phyloP scores from a whole-genome alignment of 2,329 filamentous ascomycete genomes.

The Zarea fungicola region DNA sequence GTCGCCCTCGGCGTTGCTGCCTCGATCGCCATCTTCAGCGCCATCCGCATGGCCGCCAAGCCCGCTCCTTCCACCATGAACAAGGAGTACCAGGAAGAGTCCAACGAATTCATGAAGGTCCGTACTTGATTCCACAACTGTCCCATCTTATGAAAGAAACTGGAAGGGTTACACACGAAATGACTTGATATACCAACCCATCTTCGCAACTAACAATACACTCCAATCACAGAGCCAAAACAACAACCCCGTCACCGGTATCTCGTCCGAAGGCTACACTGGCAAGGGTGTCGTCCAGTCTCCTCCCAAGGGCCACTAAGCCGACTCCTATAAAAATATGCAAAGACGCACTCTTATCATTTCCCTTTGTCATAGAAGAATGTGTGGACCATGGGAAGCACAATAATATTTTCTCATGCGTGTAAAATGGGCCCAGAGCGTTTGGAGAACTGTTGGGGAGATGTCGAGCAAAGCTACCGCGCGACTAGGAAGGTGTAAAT shows the following conservation, averaged over 20 bases:
- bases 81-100: conserved; percentile 93
- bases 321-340: conserved; percentile 11
- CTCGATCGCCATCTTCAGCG: conserved; percentile 66
- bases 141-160: too few species aligned
- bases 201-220: too few species aligned
- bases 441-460: conserved; percentile 19
- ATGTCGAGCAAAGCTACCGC: conserved; percentile 7
- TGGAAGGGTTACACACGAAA: not conserved
- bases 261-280: conserved; percentile 71
- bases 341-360: conserved; percentile 17
- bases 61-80: conserved; percentile 80
- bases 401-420: conserved; percentile 24
- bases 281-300: conserved; percentile 77
- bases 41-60: conserved; percentile 66
- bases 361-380: conserved; percentile 33
- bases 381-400: conserved; percentile 24
- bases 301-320: conserved; percentile 48
- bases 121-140: too few species aligned
- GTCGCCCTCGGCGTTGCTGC: conserved; percentile 61
- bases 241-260: conserved; percentile 79
- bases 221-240: conserved; percentile 78
- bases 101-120: conserved; percentile 92
- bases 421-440: conserved; percentile 30
- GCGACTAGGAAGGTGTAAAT: conserved; percentile 33
- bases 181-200: conserved; percentile 15